Evolutionary conservation across 192 early-diverging fungal species (phyloP).

Genomic region (Radiomyces spectabilis): DNA sequence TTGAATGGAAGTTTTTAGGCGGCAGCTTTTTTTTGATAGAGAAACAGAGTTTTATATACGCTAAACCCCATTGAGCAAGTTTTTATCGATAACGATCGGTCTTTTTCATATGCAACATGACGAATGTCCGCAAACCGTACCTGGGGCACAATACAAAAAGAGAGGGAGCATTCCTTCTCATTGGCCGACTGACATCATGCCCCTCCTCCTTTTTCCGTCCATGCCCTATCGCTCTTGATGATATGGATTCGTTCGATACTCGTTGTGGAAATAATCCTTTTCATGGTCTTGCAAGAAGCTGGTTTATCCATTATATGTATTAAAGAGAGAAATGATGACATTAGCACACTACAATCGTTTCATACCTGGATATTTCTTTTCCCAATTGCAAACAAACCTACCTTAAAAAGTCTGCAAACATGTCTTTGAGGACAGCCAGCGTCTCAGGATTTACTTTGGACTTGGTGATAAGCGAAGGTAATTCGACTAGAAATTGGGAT

Average conservation of each 20-base stretch:
- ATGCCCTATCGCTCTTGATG: neutral
- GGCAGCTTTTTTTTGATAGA: too few relatives aligned
- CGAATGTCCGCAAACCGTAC: too few relatives aligned
- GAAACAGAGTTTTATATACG: too few relatives aligned
- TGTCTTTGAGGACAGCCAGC: conserved; percentile 66
- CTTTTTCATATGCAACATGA: too few relatives aligned
- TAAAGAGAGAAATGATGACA: conserved; percentile 1
- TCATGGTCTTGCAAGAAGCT: conserved; percentile 59
- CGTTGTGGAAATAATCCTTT: conserved; percentile 48
- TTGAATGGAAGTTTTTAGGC: too few relatives aligned
- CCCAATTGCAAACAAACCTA: conserved; percentile 47
- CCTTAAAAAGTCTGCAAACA: conserved; percentile 73
- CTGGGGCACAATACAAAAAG: too few relatives aligned
- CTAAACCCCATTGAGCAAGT: too few relatives aligned
- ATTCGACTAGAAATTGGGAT: conserved; percentile 55
- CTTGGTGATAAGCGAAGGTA: conserved; percentile 80
- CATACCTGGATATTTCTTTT: neutral
- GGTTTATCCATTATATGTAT: too few relatives aligned
- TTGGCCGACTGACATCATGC: neutral
- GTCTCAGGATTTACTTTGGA: conserved; percentile 90
- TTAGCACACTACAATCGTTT: too few relatives aligned
- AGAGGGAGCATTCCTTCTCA: too few relatives aligned
- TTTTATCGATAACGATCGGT: too few relatives aligned
- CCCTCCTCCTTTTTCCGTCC: too few relatives aligned
- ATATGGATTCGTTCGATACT: conserved; percentile 1